These are phyloP conservation scores for Ilex asprella DNA, from an alignment of 257 asterid species.

Conservation along the genomic window DNA sequence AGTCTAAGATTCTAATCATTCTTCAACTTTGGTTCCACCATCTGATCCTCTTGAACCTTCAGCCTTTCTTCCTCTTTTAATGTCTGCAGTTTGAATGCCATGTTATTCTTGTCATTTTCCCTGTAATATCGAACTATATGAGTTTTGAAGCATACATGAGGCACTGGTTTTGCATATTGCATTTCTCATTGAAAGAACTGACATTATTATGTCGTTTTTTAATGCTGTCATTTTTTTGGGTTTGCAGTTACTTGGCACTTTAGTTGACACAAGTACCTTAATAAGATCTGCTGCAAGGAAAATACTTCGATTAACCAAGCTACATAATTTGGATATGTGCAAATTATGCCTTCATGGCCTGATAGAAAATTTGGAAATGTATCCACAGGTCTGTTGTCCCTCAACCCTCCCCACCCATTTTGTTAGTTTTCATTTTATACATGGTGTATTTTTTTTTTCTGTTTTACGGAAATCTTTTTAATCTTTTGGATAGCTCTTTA, in stretches of 20 bases:
- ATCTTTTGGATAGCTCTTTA: too few relatives aligned
- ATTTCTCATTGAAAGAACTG: background rate
- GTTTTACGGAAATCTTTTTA: too few relatives aligned
- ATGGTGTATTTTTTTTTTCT: too few relatives aligned
- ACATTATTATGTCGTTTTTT: background rate
- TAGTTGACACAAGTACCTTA: slow-evolving; percentile 43
- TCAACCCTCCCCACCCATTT: slow-evolving; percentile 4
- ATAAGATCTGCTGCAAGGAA: slow-evolving; percentile 68
- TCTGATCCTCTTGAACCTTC: too few relatives aligned
- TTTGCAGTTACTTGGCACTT: slow-evolving; percentile 66
- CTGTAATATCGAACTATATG: slow-evolving; percentile 5
- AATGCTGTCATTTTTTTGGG: slow-evolving; percentile 12
- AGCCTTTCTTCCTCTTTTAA: background rate
- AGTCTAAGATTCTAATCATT: too few relatives aligned
- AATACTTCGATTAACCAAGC: slow-evolving; percentile 42
- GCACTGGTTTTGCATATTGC: slow-evolving; percentile 1
- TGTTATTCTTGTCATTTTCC: slow-evolving; percentile 9
- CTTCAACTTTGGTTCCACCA: too few relatives aligned
- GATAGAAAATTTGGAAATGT: slow-evolving; percentile 56
- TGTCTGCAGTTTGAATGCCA: background rate
- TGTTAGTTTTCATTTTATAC: background rate
- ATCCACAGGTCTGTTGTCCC: slow-evolving; percentile 61
- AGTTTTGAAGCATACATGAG: slow-evolving; percentile 11
- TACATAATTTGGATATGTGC: slow-evolving; percentile 49
- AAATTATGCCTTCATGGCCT: slow-evolving; percentile 50